A percentile compares a stretch with the other conserved stretches of the same genome.
These are phyloP conservation scores for Wickerhamomyces hampshirensis DNA, from an alignment of 805 yeast species.

Conservation along the genomic window DNA sequence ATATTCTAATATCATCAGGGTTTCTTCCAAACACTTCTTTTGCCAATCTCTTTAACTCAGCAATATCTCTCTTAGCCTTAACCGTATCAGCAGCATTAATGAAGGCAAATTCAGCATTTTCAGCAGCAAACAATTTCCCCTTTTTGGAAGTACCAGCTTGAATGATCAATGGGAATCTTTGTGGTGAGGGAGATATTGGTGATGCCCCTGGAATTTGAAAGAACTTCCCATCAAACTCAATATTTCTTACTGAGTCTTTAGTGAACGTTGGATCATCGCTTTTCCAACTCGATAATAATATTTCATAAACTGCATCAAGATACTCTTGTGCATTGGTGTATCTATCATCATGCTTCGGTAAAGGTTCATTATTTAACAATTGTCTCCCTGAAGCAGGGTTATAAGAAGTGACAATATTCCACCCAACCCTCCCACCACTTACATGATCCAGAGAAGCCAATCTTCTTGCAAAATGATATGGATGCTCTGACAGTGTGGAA, in stretches of 20 bases:
- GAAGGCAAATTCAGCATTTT: constrained; percentile 39
- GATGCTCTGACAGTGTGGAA: constrained; percentile 39
- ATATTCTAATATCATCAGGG: constrained; percentile 33
- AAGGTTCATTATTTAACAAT: constrained; percentile 25
- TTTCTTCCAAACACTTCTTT: constrained; percentile 32
- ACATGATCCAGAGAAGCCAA: constrained; percentile 35
- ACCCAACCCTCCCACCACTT: constrained; percentile 40
- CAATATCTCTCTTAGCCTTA: constrained; percentile 26
- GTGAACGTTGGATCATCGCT: constrained; percentile 16
- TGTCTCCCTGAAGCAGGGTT: constrained; percentile 39
- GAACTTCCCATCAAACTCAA: constrained; percentile 34
- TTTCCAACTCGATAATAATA: constrained; percentile 31
- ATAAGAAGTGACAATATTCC: constrained; percentile 44
- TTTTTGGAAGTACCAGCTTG: constrained; percentile 40
- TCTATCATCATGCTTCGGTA: constrained; percentile 37
- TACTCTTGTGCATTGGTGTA: constrained; percentile 37
- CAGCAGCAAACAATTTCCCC: constrained; percentile 39
- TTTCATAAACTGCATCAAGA: constrained; percentile 33
- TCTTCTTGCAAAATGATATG: constrained; percentile 32
- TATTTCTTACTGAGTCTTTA: constrained; percentile 36
- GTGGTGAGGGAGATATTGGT: constrained; percentile 34
- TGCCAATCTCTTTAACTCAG: constrained; percentile 31
- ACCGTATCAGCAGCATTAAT: constrained; percentile 32
- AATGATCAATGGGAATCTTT: constrained; percentile 37
- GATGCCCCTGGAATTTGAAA: constrained; percentile 33